A percentile compares a stretch with the other conserved stretches of the same genome.
phyloP scores from a whole-genome alignment of 2,329 filamentous ascomycete genomes.

The Fusarium globosum region DNA sequence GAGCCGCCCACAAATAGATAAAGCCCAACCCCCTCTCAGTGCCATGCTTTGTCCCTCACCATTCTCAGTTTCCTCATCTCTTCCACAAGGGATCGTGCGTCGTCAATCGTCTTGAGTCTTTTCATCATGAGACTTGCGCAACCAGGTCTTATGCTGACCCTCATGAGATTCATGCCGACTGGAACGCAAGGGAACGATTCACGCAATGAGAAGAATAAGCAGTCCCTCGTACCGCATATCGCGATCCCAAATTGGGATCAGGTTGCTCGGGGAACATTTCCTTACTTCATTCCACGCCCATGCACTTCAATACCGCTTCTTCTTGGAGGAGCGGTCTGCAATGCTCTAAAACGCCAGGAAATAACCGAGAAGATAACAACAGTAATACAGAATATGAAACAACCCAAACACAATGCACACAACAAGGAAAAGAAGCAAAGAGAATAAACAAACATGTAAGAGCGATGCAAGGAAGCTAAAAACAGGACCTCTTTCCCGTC shows the following conservation, averaged over 20 bases:
- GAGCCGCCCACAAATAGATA: slow-evolving; percentile 25
- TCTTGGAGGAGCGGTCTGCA: background rate
- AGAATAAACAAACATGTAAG: background rate
- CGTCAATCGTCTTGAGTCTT: background rate
- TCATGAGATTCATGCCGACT: background rate
- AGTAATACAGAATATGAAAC: background rate
- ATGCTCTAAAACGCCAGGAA: background rate
- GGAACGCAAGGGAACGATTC: background rate
- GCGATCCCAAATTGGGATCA: background rate
- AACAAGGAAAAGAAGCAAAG: background rate
- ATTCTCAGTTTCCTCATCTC: background rate
- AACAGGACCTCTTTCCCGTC: background rate
- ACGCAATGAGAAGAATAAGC: background rate
- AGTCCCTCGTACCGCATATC: background rate
- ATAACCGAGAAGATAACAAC: background rate
- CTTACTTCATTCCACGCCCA: background rate
- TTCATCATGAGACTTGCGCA: background rate
- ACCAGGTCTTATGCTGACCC: background rate
- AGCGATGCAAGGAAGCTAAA: background rate
- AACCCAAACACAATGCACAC: background rate
- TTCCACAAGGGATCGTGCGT: background rate
- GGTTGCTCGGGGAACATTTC: background rate
- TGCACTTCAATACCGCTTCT: background rate
- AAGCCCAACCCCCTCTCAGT: slow-evolving; percentile 23
- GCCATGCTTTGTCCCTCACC: slow-evolving; percentile 21